Percentiles rank a stretch among this genome's conserved stretches.
Conservation (phyloP, 2,329 filamentous ascomycete species). For the Ambrosiella beaveri region DNA sequence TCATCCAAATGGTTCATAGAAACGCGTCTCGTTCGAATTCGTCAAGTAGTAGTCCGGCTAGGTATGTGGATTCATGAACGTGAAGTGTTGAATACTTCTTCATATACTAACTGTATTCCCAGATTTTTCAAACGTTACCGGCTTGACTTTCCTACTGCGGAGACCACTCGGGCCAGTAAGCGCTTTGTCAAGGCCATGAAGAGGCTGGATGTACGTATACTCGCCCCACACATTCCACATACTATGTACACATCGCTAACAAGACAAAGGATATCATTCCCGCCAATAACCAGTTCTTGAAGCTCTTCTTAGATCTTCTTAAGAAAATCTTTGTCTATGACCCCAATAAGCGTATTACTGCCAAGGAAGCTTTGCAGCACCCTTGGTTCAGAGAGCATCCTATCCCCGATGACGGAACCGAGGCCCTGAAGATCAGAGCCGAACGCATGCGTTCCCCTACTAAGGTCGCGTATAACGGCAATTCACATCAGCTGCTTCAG, state of each 20-base stretch:
- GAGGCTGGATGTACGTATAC: constrained; percentile 36
- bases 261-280: constrained; percentile 44
- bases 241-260: constrained; percentile 14
- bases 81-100: not conserved
- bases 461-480: too few relatives aligned
- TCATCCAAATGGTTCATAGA: constrained; percentile 40
- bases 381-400: constrained; percentile 51
- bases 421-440: constrained; percentile 45
- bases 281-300: constrained; percentile 38
- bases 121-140: constrained; percentile 51
- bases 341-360: constrained; percentile 45
- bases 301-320: constrained; percentile 46
- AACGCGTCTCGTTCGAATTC: constrained; percentile 33
- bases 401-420: constrained; percentile 48
- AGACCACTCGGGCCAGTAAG: constrained; percentile 46
- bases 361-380: constrained; percentile 47
- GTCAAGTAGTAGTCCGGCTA: constrained; percentile 43
- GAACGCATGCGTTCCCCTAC: constrained; percentile 26
- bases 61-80: constrained; percentile 30
- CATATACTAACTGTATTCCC: constrained; percentile 1
- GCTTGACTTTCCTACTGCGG: constrained; percentile 46
- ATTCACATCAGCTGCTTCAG: too few relatives aligned
- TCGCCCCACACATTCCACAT: not conserved
- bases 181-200: constrained; percentile 61
- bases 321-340: constrained; percentile 54